Evolutionary conservation across 768 basidiomycete genomes (phyloP).

Genomic region (Termitomyces sp.): DNA sequence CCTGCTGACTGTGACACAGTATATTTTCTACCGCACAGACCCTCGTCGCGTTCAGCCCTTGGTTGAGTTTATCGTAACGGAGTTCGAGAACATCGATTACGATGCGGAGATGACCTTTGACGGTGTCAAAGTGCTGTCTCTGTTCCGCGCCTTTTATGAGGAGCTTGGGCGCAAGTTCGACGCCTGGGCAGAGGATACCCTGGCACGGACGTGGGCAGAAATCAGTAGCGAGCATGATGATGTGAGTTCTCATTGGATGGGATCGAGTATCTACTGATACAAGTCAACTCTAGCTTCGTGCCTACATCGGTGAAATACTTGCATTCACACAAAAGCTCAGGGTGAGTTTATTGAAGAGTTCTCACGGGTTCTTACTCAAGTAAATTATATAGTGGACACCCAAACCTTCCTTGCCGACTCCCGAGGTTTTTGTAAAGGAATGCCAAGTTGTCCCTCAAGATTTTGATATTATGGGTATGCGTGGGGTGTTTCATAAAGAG

Average conservation of each 20-base stretch:
- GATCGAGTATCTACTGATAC: background rate
- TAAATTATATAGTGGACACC: conserved; percentile 52
- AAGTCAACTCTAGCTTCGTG: conserved; percentile 49
- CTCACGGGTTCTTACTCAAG: background rate
- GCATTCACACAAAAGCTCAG: conserved; percentile 70
- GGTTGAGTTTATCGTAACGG: conserved; percentile 65
- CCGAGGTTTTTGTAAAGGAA: conserved; percentile 64
- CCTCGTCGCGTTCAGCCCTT: conserved; percentile 80
- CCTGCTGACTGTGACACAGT: conserved; percentile 35
- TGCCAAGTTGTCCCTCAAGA: conserved; percentile 52
- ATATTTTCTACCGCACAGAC: conserved; percentile 75
- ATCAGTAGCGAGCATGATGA: conserved; percentile 79
- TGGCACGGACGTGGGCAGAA: conserved; percentile 67
- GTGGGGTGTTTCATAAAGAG: conserved; percentile 55
- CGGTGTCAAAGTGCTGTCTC: conserved; percentile 61
- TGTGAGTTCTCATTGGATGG: conserved; percentile 30
- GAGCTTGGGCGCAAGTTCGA: conserved; percentile 78
- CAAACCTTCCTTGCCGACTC: conserved; percentile 53
- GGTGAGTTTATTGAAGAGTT: conserved; percentile 31
- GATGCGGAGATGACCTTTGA: conserved; percentile 83
- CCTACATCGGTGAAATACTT: conserved; percentile 72
- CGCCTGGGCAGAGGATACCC: conserved; percentile 69
- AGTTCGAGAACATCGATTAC: conserved; percentile 69
- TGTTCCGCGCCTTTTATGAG: conserved; percentile 70
- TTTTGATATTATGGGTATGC: conserved; percentile 73